Percentiles rank a stretch among this genome's conserved stretches.
These are phyloP conservation scores for Moringa oleifera DNA, from an alignment of 345 rosid genomes.

Conservation along the genomic window DNA sequence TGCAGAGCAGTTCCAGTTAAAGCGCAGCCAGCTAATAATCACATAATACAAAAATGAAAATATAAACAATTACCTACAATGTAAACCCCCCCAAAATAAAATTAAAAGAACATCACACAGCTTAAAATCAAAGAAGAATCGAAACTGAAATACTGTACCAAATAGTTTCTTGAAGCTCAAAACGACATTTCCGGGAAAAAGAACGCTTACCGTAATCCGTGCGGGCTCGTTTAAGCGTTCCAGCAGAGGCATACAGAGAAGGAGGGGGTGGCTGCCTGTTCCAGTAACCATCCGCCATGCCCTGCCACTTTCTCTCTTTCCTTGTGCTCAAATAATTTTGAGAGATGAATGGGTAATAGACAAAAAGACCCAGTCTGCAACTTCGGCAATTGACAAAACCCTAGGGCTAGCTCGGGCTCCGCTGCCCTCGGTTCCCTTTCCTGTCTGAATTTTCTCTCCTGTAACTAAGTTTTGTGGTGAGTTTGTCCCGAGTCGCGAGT, in stretches of 20 bases:
- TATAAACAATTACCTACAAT: background rate
- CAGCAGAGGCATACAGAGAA: constrained; percentile 31
- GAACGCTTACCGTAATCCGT: constrained; percentile 45
- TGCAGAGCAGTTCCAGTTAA: too few relatives aligned
- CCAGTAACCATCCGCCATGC: constrained; percentile 71
- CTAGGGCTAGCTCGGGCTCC: background rate
- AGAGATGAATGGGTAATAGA: too few relatives aligned
- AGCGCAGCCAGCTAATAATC: background rate
- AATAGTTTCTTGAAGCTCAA: background rate
- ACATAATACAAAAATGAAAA: background rate
- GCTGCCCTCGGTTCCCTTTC: background rate
- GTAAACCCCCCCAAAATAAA: background rate
- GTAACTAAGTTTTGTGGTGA: background rate
- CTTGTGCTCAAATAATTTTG: background rate
- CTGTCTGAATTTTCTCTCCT: background rate
- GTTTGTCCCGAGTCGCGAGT: constrained; percentile 1
- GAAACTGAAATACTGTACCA: too few relatives aligned
- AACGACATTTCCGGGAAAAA: background rate
- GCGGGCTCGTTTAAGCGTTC: constrained; percentile 53
- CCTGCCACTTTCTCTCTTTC: background rate
- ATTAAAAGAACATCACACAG: background rate
- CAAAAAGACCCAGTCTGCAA: too few relatives aligned
- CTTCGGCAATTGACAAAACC: background rate
- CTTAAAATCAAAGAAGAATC: background rate
- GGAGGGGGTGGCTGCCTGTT: constrained; percentile 48